These are phyloP conservation scores for Gliomastix tumulicola DNA, from an alignment of 2,329 filamentous ascomycete genomes.

Conservation along the genomic window DNA sequence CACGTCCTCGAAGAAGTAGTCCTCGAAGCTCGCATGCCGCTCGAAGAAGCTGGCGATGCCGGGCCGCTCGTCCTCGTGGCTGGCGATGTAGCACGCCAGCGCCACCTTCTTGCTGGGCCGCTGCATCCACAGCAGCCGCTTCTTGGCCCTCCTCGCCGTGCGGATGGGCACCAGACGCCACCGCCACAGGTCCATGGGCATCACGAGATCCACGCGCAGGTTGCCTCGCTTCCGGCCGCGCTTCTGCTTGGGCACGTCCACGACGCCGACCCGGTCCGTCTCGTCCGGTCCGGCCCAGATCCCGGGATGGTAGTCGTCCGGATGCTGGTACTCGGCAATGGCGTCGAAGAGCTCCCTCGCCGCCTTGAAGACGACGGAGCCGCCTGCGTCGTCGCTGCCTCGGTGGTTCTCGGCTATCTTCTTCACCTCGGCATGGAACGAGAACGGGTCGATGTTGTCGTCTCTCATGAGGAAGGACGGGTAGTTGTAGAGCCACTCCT, in stretches of 20 bases:
- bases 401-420: neutral
- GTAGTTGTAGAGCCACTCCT: conserved; percentile 3
- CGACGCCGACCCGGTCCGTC: neutral
- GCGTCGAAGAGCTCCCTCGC: too few relatives aligned
- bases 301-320: too few relatives aligned
- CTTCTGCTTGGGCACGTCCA: neutral
- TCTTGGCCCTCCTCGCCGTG: neutral
- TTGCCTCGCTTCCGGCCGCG: neutral
- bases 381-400: neutral
- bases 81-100: neutral
- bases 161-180: neutral
- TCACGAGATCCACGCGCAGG: too few relatives aligned
- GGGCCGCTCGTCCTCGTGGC: neutral
- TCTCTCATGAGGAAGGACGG: too few relatives aligned
- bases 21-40: neutral
- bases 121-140: conserved; percentile 1
- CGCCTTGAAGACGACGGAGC: too few relatives aligned
- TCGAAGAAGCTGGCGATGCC: neutral
- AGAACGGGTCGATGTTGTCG: too few relatives aligned
- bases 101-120: neutral
- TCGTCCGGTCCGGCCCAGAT: neutral
- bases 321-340: too few relatives aligned
- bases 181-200: neutral
- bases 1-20: neutral
- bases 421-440: neutral